phyloP scores from a whole-genome alignment of 202 grass and related monocot genomes.

The Zoysia matrella region DNA sequence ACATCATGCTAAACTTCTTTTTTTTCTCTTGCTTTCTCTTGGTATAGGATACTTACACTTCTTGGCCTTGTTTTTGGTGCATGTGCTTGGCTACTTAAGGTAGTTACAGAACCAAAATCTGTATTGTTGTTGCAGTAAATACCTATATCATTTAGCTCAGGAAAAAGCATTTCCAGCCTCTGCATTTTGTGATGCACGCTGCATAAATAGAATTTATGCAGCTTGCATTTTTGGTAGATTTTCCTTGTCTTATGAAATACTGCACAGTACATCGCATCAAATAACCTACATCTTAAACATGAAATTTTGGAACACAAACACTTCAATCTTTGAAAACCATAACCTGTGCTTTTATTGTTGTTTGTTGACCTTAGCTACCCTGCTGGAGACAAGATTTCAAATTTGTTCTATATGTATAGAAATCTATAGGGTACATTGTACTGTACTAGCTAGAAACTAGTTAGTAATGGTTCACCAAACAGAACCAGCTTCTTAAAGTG shows the following conservation, averaged over 20 bases:
- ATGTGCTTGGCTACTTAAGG: slow-evolving; percentile 1
- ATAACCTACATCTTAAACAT: slow-evolving; percentile 12
- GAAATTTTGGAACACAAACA: not conserved
- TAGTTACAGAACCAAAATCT: not conserved
- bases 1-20: too few species aligned
- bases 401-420: not conserved
- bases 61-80: not conserved
- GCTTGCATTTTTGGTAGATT: not conserved
- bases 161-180: too few species aligned
- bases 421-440: not conserved
- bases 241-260: not conserved
- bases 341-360: slow-evolving; percentile 1
- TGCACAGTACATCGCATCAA: not conserved
- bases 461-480: not conserved
- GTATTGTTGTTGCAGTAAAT: not conserved
- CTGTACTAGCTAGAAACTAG: not conserved
- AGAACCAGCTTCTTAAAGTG: slow-evolving; percentile 6
- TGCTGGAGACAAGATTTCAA: not conserved
- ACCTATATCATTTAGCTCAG: too few species aligned
- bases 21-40: too few species aligned
- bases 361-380: not conserved
- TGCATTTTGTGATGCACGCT: too few species aligned
- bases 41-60: slow-evolving; percentile 15
- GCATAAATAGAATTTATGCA: not conserved
- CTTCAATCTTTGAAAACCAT: slow-evolving; percentile 8